Base-by-base conservation (phyloP, 352 stramenopile genomes). In the Albugo laibachii region DNA sequence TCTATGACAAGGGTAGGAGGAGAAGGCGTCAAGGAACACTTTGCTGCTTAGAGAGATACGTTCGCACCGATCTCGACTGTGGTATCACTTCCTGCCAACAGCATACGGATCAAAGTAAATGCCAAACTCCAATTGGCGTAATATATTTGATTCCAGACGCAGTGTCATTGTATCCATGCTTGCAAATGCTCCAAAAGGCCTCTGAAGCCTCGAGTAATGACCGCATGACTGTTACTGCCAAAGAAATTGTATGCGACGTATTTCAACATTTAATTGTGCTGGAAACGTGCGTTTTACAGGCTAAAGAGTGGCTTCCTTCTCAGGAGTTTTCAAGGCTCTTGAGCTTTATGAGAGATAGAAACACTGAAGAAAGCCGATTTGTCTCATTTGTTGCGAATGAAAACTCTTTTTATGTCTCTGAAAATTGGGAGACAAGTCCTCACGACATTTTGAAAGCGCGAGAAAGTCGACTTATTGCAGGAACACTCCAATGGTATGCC, bases 1-100 rank as follows among this genome's bases (percentile, higher is more conserved):
- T 31, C 8, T 31, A 31, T 31, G 24, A 31, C 24, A 31, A 31
- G 24, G 24, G 24, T 31, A 31, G 24, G 8, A 31, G 24, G 8
- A 31, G 8, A 31, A 31, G 24, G 24, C 24, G 24, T 31, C 24
- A 31, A 31, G 77, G 77, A n/a, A 61, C 68, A 6, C 44, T 87
- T 49, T 77, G 79, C 45, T 55, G 69, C 2, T 59, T 72, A 20
- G 77, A 91, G 51, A 61, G 58, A 20, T 91, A 91, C 51, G 44
- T 91, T 21, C 68, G 77, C 13, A 56, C 62, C 31, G 77, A 91
- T 49, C 47, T 87, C 13, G 62, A 79, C 12, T 91, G 77, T 58
- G 77, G 69, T 13, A 55, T 91, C 2, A 8, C 3, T 43, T 24
- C 8, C 8, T 43, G 38, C 8, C 38, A 24, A 24, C 38, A 43